Conservation (phyloP, 495 filamentous ascomycete species). For the Penicillium malachiteum region DNA sequence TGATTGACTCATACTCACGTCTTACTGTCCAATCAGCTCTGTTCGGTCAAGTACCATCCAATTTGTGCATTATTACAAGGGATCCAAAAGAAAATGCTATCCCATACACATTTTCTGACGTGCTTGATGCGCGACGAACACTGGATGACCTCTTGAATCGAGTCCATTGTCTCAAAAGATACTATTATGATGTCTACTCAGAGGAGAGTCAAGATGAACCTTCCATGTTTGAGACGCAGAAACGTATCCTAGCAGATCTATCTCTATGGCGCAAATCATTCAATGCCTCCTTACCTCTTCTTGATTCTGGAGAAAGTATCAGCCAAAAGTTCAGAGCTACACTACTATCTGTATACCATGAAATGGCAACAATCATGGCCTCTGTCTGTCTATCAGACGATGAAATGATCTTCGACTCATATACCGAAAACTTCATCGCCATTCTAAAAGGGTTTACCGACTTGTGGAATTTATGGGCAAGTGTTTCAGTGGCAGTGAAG, state of each 20-base stretch:
- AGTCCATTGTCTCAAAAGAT: constrained; percentile 15
- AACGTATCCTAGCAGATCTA: constrained; percentile 9
- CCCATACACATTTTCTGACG: constrained; percentile 11
- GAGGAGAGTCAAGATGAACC: background rate
- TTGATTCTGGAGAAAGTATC: constrained; percentile 8
- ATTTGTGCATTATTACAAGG: constrained; percentile 14
- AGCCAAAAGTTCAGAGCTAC: constrained; percentile 15
- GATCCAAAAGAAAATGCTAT: constrained; percentile 12
- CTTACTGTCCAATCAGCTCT: constrained; percentile 18
- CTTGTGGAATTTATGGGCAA: constrained; percentile 26
- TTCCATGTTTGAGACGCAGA: constrained; percentile 6
- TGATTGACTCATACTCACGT: constrained; percentile 20
- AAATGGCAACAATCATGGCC: constrained; percentile 48
- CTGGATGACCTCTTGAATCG: constrained; percentile 20
- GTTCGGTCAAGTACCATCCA: constrained; percentile 21
- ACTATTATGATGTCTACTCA: background rate
- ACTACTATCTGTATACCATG: constrained; percentile 44
- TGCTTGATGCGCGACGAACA: constrained; percentile 12
- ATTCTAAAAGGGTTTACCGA: constrained; percentile 32
- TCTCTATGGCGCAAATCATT: constrained; percentile 17
- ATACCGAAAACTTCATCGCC: constrained; percentile 36
- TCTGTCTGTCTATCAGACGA: constrained; percentile 34
- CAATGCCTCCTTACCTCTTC: constrained; percentile 2
- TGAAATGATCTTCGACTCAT: constrained; percentile 43
- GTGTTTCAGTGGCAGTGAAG: background rate